Base-by-base conservation (phyloP, 2,329 filamentous ascomycete species). In the Diaporthe ilicicola region DNA sequence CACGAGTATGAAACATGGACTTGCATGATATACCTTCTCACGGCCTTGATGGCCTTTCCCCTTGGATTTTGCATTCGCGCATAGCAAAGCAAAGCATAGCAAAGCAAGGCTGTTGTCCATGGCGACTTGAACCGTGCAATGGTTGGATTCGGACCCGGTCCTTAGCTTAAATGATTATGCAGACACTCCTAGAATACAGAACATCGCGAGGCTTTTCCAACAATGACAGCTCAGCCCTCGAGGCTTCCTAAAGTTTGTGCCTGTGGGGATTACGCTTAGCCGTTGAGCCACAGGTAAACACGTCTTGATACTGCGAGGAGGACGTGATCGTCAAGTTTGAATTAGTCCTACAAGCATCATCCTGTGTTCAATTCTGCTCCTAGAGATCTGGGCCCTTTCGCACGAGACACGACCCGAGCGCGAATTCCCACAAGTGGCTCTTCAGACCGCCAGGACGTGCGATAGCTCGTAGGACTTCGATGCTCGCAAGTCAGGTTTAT, bases 1-100 rank as follows among this genome's bases (percentile, higher is more conserved):
- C 42, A 50, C 42, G 53, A 68, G 44, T 51, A 68, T 48, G 66
- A 68, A 29, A 42, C 65, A 68, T 50, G 24, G 53, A 50, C n/a
- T 50, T 39, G 27, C 42, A 68, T 42, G 65, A 17, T 27, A 59
- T 59, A 51, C 54, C 32, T 50, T 59, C 51, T 56, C 42, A 37
- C 27, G 29, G 32, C 54, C 53, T 51, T 39, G 42, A 50, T 37
- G 54, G 42, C 17, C 29, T 46, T 59, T 7, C 42, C 24, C 22
- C 13, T 39, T 59, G 29, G 27, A 32, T 68, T 61, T 15, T 39
- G 32, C 53, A 59, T 59, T 22, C 22, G 29, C 29, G 66, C 66
- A 68, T 59, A 68, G 44, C 65, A 56, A 17, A 66, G 37, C 19
- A 62, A 13, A 24, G 34, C n/a, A 29, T 27, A 54, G 29, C 29